Conservation (phyloP, 208 protist species). For the Leishmania braziliensis region DNA sequence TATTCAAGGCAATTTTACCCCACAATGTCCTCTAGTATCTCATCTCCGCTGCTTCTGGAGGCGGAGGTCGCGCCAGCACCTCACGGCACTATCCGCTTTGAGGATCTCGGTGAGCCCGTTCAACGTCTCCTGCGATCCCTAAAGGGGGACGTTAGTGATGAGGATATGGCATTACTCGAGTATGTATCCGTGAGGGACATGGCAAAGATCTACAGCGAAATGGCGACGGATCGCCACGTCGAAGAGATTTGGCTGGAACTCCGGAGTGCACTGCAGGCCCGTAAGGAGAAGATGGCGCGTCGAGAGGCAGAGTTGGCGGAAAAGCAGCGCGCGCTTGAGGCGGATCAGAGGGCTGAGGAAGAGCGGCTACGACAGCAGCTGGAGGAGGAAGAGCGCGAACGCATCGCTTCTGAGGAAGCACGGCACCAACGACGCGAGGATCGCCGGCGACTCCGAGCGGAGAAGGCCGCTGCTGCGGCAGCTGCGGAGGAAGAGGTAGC, state of each 20-base stretch:
- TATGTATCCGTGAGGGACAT: conserved; percentile 87
- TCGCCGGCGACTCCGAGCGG: conserved; percentile 36
- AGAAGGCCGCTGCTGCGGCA: conserved; percentile 34
- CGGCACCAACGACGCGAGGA: conserved; percentile 44
- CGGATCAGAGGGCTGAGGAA: conserved; percentile 42
- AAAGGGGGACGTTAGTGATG: conserved; percentile 62
- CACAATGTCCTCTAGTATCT: conserved; percentile 4
- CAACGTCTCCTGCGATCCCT: conserved; percentile 72
- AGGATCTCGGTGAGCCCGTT: conserved; percentile 87
- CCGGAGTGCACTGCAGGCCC: conserved; percentile 47
- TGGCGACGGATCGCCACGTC: conserved; percentile 59
- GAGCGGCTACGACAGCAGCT: conserved; percentile 38
- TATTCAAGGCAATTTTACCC: not conserved
- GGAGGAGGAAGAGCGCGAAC: conserved; percentile 45
- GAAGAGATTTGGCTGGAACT: conserved; percentile 84
- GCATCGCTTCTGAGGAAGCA: conserved; percentile 35
- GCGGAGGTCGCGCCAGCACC: not conserved
- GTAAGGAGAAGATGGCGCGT: conserved; percentile 45
- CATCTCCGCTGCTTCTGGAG: not conserved
- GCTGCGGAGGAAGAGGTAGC: conserved; percentile 28
- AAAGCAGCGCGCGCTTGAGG: conserved; percentile 39
- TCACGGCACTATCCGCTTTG: conserved; percentile 72
- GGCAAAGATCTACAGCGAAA: conserved; percentile 85
- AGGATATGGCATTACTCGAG: conserved; percentile 83
- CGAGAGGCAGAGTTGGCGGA: conserved; percentile 47